Percentiles rank a stretch among this genome's conserved stretches.
Conservation (phyloP, 176 grass and related monocot species). For the Alopecurus myosuroides region DNA sequence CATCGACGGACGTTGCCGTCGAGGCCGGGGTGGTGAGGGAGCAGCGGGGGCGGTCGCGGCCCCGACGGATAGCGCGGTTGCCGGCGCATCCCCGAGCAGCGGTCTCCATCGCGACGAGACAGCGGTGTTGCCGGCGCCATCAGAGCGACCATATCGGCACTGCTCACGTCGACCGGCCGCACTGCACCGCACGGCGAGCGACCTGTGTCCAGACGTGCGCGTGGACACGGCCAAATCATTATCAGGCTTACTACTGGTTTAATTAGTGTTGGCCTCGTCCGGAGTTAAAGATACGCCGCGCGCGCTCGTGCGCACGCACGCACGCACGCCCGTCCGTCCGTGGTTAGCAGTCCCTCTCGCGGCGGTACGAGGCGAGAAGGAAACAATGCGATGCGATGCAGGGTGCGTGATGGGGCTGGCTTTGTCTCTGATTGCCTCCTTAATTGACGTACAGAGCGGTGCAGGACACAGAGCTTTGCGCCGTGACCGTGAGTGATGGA, state of each 20-base stretch:
- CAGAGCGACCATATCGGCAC: neutral
- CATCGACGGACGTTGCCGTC: neutral
- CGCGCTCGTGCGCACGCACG: neutral
- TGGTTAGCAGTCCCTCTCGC: neutral
- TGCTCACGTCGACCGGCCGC: neutral
- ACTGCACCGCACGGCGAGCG: neutral
- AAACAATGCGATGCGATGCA: neutral
- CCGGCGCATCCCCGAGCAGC: neutral
- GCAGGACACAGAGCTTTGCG: neutral
- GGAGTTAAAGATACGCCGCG: too few relatives aligned
- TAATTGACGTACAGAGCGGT: neutral
- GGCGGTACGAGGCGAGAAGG: neutral
- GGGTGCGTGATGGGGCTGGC: neutral
- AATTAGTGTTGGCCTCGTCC: neutral
- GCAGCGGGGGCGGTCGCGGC: neutral
- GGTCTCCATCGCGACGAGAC: neutral
- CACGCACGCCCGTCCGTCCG: neutral
- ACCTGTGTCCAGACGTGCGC: neutral
- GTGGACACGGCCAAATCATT: neutral
- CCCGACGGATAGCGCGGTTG: conserved; percentile 9
- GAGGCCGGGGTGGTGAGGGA: neutral
- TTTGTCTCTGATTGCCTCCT: neutral
- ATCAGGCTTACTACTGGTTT: neutral
- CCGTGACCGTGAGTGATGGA: too few relatives aligned
- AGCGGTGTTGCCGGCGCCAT: neutral